phyloP scores from a whole-genome alignment of 1,284 basidiomycete species.

The Pulveroboletus sp. region DNA sequence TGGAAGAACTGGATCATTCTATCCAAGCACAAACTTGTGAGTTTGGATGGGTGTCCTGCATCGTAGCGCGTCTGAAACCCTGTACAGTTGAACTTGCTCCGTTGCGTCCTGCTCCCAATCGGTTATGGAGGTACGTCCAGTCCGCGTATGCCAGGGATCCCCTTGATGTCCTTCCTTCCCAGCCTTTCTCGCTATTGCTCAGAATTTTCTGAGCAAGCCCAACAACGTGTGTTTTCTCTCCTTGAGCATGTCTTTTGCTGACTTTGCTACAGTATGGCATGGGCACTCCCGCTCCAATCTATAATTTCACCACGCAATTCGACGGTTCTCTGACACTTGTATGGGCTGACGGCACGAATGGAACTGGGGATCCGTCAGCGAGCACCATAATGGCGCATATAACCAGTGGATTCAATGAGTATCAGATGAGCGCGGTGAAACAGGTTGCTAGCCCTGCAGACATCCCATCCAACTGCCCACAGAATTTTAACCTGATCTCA shows the following conservation, averaged over 20 bases:
- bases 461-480: conserved; percentile 61
- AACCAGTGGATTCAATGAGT: conserved; percentile 48
- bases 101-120: conserved; percentile 69
- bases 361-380: conserved; percentile 51
- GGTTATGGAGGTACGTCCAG: conserved; percentile 51
- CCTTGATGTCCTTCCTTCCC: conserved; percentile 2
- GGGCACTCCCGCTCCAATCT: conserved; percentile 55
- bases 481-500: conserved; percentile 72
- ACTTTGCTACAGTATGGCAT: conserved; percentile 57
- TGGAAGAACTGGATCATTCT: conserved; percentile 79
- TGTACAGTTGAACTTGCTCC: conserved; percentile 58
- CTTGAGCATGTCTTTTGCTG: conserved; percentile 2
- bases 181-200: conserved; percentile 66
- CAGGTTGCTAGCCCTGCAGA: conserved; percentile 49
- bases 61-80: conserved; percentile 15
- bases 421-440: conserved; percentile 48
- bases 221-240: conserved; percentile 36
- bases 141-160: not conserved
- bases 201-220: conserved; percentile 54
- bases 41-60: conserved; percentile 29
- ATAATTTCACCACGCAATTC: conserved; percentile 50
- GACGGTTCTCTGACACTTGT: conserved; percentile 55
- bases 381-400: conserved; percentile 58
- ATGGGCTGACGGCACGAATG: conserved; percentile 65
- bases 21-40: conserved; percentile 62